Evolutionary conservation across 805 yeast species (phyloP), one percentile per base, ranked within the genome.

Genomic region (Jamesozyma gamospora): DNA sequence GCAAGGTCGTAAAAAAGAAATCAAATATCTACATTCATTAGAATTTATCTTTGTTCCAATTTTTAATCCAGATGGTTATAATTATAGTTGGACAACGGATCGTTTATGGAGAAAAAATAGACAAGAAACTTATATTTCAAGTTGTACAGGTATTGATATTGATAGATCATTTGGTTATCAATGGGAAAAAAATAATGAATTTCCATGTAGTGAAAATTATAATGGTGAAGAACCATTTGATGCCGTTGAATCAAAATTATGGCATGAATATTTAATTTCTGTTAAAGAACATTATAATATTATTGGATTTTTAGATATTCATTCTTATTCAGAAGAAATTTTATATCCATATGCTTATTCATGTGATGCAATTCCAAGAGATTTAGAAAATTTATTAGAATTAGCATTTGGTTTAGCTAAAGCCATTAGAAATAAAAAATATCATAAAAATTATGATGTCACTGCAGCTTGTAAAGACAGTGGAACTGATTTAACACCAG

Each of bases 11-110:
- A 65, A 67, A 35, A 21, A 21, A 21, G 74, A 70, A 41, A 65
- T 65, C 4, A 60, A 58, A 26, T 75, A 65, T 43, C 59, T 85
- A 43, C 64, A 77, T 34, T 63, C 75, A 34, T 58, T 84, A 42
- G 90, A 85, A 51, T 82, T 82, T 50, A 57, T 83, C 27, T 77
- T 87, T 47, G 69, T 86, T 25, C 96, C 96, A 0, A 83, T 85
- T 11, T 72, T 79, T 59, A 87, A 87, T 53, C 95, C 95, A 1
- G 96, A 87, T 61, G 96, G 96, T 0, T 87, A 87, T 56, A 83
- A 69, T 12, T 81, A 82, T 56, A 69, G 94, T 2, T 87, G 96
- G 95, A 69, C 67, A 2, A 53, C 63, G 21, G 95, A 87, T 56
- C 66, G 96, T 41, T 64, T 87, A 43, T 87, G 96, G 96, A 66